Conservation (phyloP, 78 protist genomes). For the Bodo saltans region DNA sequence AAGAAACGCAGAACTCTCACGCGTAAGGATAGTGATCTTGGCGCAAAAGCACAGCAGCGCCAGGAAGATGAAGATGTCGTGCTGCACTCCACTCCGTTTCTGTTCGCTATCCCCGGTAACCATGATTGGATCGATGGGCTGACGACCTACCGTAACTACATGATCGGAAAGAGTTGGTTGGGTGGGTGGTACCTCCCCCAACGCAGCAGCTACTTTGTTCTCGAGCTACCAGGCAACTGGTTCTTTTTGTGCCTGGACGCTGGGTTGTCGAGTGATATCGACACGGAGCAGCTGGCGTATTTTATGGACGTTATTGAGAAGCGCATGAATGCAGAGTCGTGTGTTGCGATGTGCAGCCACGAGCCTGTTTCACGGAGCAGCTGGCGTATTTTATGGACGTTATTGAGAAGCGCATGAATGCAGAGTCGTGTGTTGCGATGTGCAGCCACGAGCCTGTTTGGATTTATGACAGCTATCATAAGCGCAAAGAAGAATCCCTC, state of each 20-base stretch:
- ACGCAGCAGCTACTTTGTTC: background rate
- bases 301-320: background rate
- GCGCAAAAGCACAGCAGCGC: too few relatives aligned
- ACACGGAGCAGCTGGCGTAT: background rate
- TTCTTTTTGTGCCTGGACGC: conserved; percentile 1
- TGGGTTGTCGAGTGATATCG: background rate
- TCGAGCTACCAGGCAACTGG: background rate
- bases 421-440: background rate
- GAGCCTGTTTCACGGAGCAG: background rate
- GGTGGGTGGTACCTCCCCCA: conserved; percentile 28
- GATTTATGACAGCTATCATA: background rate
- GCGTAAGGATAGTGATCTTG: too few relatives aligned
- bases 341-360: background rate
- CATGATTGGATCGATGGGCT: conserved; percentile 33
- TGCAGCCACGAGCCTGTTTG: background rate
- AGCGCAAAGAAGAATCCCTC: background rate
- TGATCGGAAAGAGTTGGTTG: background rate
- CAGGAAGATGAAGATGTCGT: too few relatives aligned
- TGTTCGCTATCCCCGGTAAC: conserved; percentile 23
- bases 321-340: too few relatives aligned
- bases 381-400: background rate
- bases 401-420: too few relatives aligned
- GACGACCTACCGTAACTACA: background rate
- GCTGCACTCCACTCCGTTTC: background rate
- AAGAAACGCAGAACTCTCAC: too few relatives aligned